A percentile compares a stretch with the other conserved stretches of the same genome.
Evolutionary conservation across 495 filamentous ascomycete genomes (phyloP).

Genomic region (Lasiosphaeris hirsuta): DNA sequence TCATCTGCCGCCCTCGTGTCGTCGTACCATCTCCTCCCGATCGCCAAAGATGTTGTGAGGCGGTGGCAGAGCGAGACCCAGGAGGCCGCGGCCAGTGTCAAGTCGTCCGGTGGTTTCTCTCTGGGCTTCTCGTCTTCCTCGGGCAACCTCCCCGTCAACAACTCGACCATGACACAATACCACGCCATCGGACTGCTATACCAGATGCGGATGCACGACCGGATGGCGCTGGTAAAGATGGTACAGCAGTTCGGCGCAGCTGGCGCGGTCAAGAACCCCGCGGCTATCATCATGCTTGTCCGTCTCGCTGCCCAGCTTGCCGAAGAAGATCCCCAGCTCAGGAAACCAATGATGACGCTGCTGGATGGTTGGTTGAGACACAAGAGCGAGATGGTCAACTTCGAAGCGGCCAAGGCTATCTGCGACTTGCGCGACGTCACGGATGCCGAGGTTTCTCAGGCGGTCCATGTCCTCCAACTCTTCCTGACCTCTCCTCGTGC

Average conservation of each 20-base stretch:
- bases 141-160: slow-evolving; percentile 66
- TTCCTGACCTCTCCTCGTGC: slow-evolving; percentile 96
- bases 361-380: slow-evolving; percentile 95
- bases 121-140: slow-evolving; percentile 80
- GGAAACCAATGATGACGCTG: slow-evolving; percentile 92
- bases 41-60: slow-evolving; percentile 90
- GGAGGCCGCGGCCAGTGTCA: slow-evolving; percentile 86
- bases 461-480: slow-evolving; percentile 89
- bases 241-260: slow-evolving; percentile 94
- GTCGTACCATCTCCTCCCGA: slow-evolving; percentile 95
- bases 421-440: slow-evolving; percentile 90
- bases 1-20: slow-evolving; percentile 96
- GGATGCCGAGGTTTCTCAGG: slow-evolving; percentile 86
- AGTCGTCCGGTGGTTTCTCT: slow-evolving; percentile 83
- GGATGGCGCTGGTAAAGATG: slow-evolving; percentile 99
- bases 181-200: slow-evolving; percentile 97
- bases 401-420: slow-evolving; percentile 97
- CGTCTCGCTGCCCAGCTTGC: slow-evolving; percentile 91
- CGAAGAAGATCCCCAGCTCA: slow-evolving; percentile 82
- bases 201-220: slow-evolving; percentile 95
- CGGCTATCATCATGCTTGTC: slow-evolving; percentile 87
- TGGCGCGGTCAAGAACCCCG: slow-evolving; percentile 90
- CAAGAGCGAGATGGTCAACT: slow-evolving; percentile 99
- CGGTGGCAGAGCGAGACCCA: slow-evolving; percentile 99
- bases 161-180: slow-evolving; percentile 94